Evolutionary conservation across 345 rosid species (phyloP), one percentile per base, ranked within the genome.

Genomic region (Dipteronia dyeriana): DNA sequence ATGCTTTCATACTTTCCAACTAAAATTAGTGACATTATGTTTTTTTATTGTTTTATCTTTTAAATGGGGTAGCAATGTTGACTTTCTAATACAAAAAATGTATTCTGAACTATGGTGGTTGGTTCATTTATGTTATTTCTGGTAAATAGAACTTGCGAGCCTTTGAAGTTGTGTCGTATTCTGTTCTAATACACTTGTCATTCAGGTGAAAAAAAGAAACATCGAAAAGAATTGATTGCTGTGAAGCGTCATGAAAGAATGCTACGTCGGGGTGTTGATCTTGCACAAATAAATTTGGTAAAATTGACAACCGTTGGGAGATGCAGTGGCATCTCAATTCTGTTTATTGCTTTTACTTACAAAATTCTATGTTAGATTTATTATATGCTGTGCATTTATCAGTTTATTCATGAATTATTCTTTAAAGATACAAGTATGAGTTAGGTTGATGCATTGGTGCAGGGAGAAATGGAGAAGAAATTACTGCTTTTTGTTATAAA

Each of bases 181-280:
- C 76, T 43, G 67, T 19, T 75, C 54, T 66, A 59, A 66, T 70
- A 10, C 38, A 60, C 62, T 76, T 34, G 10, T 11, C 13, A 26
- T 76, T 73, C 81, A 92, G 97, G 91, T 65, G 94, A 80, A 78
- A 96, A 88, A 81, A 94, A 96, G 97, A 96, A 94, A 59, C 91
- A 88, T 22, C 88, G 86, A 45, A 96, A 94, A 88, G 97, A 94
- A 83, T 73, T 78, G 77, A 91, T 94, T 77, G 97, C 91, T 78
- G 82, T 82, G 62, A 94, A 92, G 83, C 94, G 91, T 49, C 94
- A 88, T 54, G 92, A 87, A 73, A 89, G 98, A 86, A 92, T 91
- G 98, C 75, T 88, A 78, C 75, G 51, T 67, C 85, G 95, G 23
- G 98, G 97, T 71, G 94, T 96, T 75, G 94, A 92, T 82, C 89